Conservation (phyloP, 176 grass and related monocot genomes). For the Juncus effusus region DNA sequence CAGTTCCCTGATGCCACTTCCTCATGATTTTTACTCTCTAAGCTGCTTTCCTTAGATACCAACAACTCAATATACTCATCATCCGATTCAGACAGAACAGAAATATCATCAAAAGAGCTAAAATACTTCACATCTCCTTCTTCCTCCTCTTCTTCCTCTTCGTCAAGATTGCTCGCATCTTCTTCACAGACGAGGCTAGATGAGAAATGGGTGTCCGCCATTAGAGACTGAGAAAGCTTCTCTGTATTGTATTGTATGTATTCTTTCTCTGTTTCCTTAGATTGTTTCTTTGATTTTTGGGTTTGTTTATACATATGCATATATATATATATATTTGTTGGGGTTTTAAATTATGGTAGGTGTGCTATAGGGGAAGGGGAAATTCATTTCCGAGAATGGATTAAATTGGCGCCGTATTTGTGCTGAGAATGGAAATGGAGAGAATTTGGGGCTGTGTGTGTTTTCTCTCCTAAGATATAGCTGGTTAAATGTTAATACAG, state of each 20-base stretch:
- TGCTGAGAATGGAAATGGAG: slow-evolving; percentile 18
- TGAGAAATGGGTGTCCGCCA: slow-evolving; percentile 23
- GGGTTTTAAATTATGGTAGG: slow-evolving; percentile 15
- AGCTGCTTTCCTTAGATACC: slow-evolving; percentile 50
- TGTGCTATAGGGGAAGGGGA: slow-evolving; percentile 11
- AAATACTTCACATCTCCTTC: slow-evolving; percentile 8
- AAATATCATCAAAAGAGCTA: background rate
- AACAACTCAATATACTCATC: slow-evolving; percentile 59
- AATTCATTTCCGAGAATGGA: slow-evolving; percentile 15
- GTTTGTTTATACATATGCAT: no score
- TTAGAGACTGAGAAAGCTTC: slow-evolving; percentile 15
- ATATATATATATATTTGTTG: slow-evolving; percentile 16
- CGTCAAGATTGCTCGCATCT: slow-evolving; percentile 40
- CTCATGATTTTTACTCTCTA: background rate
- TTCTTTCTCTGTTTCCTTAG: background rate
- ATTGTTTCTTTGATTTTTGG: background rate
- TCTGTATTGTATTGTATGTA: background rate
- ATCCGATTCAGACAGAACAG: slow-evolving; percentile 38
- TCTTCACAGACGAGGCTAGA: slow-evolving; percentile 71
- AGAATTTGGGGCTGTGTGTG: slow-evolving; percentile 8
- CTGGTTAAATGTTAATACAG: slow-evolving; percentile 20
- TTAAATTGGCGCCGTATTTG: slow-evolving; percentile 26
- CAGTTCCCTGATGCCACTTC: slow-evolving; percentile 32
- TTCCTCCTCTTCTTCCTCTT: slow-evolving; percentile 12
- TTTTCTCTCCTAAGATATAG: slow-evolving; percentile 20